A percentile compares a stretch with the other conserved stretches of the same genome.
phyloP scores from a whole-genome alignment of 164 flowering plant species.

The Umbellularia californica region DNA sequence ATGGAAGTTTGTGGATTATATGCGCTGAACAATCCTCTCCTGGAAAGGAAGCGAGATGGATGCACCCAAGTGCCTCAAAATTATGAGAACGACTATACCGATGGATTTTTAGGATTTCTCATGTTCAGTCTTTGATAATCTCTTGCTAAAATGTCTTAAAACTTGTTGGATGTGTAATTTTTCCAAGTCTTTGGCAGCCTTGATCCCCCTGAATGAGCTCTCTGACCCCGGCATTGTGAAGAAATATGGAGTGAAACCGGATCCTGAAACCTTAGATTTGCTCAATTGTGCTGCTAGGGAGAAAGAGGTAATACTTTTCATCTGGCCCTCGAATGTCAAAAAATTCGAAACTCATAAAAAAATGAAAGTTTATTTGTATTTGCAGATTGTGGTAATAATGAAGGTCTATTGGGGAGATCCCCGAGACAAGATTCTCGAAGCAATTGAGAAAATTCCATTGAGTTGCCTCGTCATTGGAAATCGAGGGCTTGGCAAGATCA shows the following conservation, averaged over 20 bases:
- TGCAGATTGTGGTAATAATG: constrained; percentile 65
- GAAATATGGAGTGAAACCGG: constrained; percentile 75
- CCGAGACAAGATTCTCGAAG: constrained; percentile 82
- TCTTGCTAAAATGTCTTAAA: not conserved
- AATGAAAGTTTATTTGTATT: not conserved
- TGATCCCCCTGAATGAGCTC: constrained; percentile 62
- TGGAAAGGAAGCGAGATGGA: not conserved
- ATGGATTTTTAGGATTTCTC: not conserved
- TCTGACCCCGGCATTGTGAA: constrained; percentile 51
- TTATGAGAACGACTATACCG: no score
- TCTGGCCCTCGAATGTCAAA: no score
- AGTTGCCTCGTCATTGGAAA: constrained; percentile 72
- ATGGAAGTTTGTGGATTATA: no score
- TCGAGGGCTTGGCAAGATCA: constrained; percentile 81
- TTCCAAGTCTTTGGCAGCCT: constrained; percentile 37
- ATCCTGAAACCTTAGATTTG: constrained; percentile 69
- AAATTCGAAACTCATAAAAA: no score
- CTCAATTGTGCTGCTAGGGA: constrained; percentile 41
- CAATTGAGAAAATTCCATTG: constrained; percentile 68
- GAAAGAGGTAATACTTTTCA: constrained; percentile 45
- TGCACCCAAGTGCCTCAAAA: not conserved
- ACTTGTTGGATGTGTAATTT: not conserved
- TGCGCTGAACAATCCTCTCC: no score
- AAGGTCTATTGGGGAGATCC: constrained; percentile 96
- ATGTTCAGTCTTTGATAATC: not conserved